phyloP scores from a whole-genome alignment of 1,284 basidiomycete species.

The Cutaneotrichosporon curvatum region DNA sequence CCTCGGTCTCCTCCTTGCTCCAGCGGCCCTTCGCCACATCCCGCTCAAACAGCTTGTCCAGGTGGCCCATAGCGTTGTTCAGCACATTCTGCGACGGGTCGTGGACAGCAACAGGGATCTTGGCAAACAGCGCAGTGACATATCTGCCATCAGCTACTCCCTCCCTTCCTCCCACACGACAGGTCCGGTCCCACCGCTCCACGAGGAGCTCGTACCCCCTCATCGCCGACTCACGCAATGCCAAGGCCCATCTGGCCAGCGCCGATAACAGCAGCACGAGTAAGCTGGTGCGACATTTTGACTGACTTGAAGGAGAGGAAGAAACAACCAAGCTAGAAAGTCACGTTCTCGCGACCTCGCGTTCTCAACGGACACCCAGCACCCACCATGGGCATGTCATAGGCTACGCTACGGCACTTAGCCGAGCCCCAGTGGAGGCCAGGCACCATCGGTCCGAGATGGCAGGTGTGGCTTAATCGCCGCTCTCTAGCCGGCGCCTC shows the following conservation, averaged over 20 bases:
- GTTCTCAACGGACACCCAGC: no score
- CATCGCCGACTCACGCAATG: constrained; percentile 36
- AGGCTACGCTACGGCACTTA: no score
- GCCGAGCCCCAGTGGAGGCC: no score
- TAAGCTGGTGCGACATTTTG: constrained; percentile 17
- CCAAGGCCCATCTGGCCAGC: constrained; percentile 45
- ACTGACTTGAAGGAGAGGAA: background rate
- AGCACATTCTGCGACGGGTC: constrained; percentile 38
- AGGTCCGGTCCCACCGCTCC: no score
- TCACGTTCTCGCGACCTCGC: no score
- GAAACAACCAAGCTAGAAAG: background rate
- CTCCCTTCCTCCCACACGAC: no score
- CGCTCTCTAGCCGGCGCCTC: no score
- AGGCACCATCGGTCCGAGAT: no score
- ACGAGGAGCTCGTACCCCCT: no score
- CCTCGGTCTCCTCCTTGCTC: constrained; percentile 60
- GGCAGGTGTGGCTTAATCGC: no score
- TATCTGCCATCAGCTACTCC: constrained; percentile 22
- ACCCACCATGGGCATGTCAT: no score
- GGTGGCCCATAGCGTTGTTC: constrained; percentile 22
- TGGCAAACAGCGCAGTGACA: constrained; percentile 38
- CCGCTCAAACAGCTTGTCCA: constrained; percentile 72
- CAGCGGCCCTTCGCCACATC: constrained; percentile 79
- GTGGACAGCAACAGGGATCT: constrained; percentile 32
- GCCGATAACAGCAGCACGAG: constrained; percentile 37